phyloP scores from a whole-genome alignment of 106 monocot genomes.

The Posidonia australis region DNA sequence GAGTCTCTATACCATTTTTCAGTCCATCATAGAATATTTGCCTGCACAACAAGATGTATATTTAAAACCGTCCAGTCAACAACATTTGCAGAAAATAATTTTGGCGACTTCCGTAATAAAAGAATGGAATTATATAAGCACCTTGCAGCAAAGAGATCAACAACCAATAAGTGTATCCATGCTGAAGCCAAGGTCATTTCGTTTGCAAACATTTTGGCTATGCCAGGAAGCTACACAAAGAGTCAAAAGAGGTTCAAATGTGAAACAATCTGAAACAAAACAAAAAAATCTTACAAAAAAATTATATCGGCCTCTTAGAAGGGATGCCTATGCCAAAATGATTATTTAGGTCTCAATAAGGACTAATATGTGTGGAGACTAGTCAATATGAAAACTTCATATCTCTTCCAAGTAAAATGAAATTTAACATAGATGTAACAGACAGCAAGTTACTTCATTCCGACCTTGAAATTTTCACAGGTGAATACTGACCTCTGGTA shows the following conservation, averaged over 20 bases:
- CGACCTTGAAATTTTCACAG: too few relatives aligned
- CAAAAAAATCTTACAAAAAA: too few relatives aligned
- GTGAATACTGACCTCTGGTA: conserved; percentile 61
- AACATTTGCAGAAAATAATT: neutral
- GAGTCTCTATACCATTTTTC: conserved; percentile 66
- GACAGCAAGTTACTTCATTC: too few relatives aligned
- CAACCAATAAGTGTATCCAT: conserved; percentile 34
- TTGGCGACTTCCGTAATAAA: neutral
- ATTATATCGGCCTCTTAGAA: too few relatives aligned
- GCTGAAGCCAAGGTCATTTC: conserved; percentile 41
- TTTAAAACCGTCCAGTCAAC: neutral
- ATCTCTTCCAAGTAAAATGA: too few relatives aligned
- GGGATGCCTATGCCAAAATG: too few relatives aligned
- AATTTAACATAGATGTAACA: too few relatives aligned
- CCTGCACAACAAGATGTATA: conserved; percentile 23
- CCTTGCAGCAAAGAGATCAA: conserved; percentile 43
- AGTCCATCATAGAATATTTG: conserved; percentile 82
- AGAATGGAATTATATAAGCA: neutral
- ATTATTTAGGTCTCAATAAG: too few relatives aligned
- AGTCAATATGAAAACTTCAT: too few relatives aligned
- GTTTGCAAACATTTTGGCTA: conserved; percentile 26
- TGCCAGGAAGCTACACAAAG: conserved; percentile 24
- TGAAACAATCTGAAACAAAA: too few relatives aligned
- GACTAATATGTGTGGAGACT: too few relatives aligned
- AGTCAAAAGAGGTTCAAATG: too few relatives aligned